Percentiles rank a stretch among this genome's conserved stretches.
phyloP scores from a whole-genome alignment of 805 yeast genomes.

The Starmerella stigmatis region DNA sequence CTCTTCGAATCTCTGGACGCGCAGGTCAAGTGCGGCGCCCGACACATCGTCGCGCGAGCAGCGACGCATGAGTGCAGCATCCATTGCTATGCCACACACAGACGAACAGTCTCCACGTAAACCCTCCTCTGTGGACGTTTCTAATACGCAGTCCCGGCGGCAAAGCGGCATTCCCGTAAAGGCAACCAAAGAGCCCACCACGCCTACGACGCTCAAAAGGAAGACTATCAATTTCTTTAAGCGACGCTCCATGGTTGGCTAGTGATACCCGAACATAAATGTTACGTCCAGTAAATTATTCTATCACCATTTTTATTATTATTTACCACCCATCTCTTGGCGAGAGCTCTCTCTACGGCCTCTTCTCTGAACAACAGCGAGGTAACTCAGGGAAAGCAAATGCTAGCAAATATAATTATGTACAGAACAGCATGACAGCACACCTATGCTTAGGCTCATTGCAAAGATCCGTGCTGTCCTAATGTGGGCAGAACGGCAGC shows the following conservation, averaged over 20 bases:
- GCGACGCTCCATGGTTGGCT: slow-evolving; percentile 30
- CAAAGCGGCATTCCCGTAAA: slow-evolving; percentile 19
- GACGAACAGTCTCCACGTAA: slow-evolving; percentile 3
- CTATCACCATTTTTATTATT: neutral
- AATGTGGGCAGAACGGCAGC: slow-evolving; percentile 17
- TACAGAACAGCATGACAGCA: neutral
- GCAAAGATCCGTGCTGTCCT: slow-evolving; percentile 20
- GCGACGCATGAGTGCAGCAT: neutral
- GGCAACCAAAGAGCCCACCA: slow-evolving; percentile 20
- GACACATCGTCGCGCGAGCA: slow-evolving; percentile 2
- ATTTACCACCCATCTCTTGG: neutral
- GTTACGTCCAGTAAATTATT: neutral
- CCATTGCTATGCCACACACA: neutral
- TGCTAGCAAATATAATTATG: no score
- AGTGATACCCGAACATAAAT: neutral
- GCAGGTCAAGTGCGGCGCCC: neutral
- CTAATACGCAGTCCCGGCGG: slow-evolving; percentile 9
- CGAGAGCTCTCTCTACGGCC: neutral
- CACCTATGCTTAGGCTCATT: neutral
- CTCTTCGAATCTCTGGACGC: slow-evolving; percentile 8
- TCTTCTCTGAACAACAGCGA: neutral
- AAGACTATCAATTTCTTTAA: slow-evolving; percentile 32
- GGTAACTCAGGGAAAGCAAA: no score
- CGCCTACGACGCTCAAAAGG: slow-evolving; percentile 25
- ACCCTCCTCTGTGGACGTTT: slow-evolving; percentile 1